phyloP scores from a whole-genome alignment of 2,329 filamentous ascomycete species.

The Paraphoma chrysanthemicola region DNA sequence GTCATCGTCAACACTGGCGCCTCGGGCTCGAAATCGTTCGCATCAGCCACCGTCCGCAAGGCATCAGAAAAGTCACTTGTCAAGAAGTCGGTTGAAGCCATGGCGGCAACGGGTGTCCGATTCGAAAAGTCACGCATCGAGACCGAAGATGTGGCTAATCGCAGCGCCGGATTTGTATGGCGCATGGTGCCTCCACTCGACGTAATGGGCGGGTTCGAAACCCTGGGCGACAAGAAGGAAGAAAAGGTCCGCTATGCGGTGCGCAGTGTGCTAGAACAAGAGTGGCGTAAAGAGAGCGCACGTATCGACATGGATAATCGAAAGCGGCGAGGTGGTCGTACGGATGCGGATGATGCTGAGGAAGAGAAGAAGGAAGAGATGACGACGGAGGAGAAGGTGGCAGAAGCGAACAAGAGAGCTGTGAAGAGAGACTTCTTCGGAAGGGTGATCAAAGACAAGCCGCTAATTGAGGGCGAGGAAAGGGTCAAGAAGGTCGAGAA shows the following conservation, averaged over 20 bases:
- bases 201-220: slow-evolving; percentile 75
- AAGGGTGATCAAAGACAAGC: slow-evolving; percentile 65
- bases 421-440: slow-evolving; percentile 88
- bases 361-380: slow-evolving; percentile 22
- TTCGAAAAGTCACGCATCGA: slow-evolving; percentile 85
- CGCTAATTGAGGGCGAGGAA: slow-evolving; percentile 49
- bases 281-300: slow-evolving; percentile 76
- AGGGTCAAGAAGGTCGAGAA: slow-evolving; percentile 46
- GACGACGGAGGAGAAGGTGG: slow-evolving; percentile 28
- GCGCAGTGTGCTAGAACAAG: slow-evolving; percentile 90
- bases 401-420: slow-evolving; percentile 36
- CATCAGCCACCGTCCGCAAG: slow-evolving; percentile 84
- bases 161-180: slow-evolving; percentile 76
- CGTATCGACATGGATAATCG: slow-evolving; percentile 71
- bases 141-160: slow-evolving; percentile 60
- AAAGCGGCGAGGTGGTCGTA: slow-evolving; percentile 57
- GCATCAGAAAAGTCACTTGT: slow-evolving; percentile 85
- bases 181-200: slow-evolving; percentile 96
- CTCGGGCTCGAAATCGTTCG: slow-evolving; percentile 48
- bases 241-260: slow-evolving; percentile 89
- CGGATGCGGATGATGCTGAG: slow-evolving; percentile 20
- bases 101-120: slow-evolving; percentile 81
- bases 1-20: slow-evolving; percentile 75
- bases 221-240: slow-evolving; percentile 64
- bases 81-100: slow-evolving; percentile 76